Evolutionary conservation across 768 basidiomycete species (phyloP).

Genomic region (Ramaria sp.): DNA sequence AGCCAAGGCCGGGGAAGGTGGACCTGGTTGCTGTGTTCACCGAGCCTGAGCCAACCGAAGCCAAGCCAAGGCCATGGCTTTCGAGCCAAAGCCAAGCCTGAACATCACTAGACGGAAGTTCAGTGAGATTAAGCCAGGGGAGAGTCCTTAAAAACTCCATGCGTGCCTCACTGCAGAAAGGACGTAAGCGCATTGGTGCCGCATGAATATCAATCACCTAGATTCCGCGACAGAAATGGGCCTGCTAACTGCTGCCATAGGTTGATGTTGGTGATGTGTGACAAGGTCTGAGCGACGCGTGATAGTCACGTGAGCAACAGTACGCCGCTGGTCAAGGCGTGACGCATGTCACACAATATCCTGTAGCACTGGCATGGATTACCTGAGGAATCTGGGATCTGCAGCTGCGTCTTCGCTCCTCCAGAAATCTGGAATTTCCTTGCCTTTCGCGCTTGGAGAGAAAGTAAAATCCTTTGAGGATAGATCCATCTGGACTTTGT

Average conservation of each 20-base stretch:
- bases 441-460: constrained; percentile 77
- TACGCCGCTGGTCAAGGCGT: too few species aligned
- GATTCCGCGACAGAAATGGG: constrained; percentile 5
- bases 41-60: too few species aligned
- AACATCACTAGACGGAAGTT: not conserved
- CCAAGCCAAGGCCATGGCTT: too few species aligned
- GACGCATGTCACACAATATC: too few species aligned
- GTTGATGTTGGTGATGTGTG: constrained; percentile 31
- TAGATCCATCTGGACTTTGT: constrained; percentile 72
- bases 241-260: constrained; percentile 53
- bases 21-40: too few species aligned
- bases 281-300: constrained; percentile 50
- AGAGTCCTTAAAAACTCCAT: not conserved
- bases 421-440: constrained; percentile 82
- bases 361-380: constrained; percentile 47
- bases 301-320: constrained; percentile 2
- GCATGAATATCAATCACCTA: not conserved
- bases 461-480: constrained; percentile 57
- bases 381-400: constrained; percentile 69
- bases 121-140: not conserved
- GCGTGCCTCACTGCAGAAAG: not conserved
- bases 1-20: too few species aligned
- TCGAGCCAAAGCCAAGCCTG: too few species aligned
- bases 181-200: too few species aligned
- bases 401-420: constrained; percentile 86